phyloP scores from a whole-genome alignment of 768 basidiomycete genomes.

The Kwoniella botswanensis region DNA sequence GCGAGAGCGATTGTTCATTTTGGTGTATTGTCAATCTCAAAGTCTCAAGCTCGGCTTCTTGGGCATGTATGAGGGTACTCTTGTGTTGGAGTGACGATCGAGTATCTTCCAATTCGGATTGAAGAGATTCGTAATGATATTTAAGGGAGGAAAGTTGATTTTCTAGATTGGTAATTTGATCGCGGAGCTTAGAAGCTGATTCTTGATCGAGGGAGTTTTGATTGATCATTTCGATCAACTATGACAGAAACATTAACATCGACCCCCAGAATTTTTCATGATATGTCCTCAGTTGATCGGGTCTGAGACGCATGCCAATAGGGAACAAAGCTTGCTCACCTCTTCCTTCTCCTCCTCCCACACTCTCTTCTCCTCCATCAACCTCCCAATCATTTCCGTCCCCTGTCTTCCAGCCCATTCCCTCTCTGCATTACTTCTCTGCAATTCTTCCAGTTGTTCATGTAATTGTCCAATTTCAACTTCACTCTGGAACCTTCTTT shows the following conservation, averaged over 20 bases:
- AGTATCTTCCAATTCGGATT: slow-evolving; percentile 23
- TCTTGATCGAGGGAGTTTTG: slow-evolving; percentile 11
- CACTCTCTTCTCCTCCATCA: slow-evolving; percentile 21
- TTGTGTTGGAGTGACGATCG: slow-evolving; percentile 9
- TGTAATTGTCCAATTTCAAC: slow-evolving; percentile 28
- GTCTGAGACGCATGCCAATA: background rate
- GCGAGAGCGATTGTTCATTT: slow-evolving; percentile 15
- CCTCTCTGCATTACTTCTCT: slow-evolving; percentile 9
- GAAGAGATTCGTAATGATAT: slow-evolving; percentile 2
- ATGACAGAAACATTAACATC: no score
- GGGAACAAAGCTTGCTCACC: slow-evolving; percentile 15
- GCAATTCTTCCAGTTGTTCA: slow-evolving; percentile 27
- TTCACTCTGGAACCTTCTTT: slow-evolving; percentile 20
- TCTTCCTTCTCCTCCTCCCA: slow-evolving; percentile 27
- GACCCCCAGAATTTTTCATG: background rate
- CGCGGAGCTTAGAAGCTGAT: background rate
- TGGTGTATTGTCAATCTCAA: slow-evolving; percentile 13
- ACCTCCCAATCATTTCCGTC: slow-evolving; percentile 17
- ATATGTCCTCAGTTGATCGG: background rate
- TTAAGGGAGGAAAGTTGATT: slow-evolving; percentile 12
- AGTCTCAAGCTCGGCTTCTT: slow-evolving; percentile 31
- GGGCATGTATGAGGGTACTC: slow-evolving; percentile 14
- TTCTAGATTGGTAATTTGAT: slow-evolving; percentile 2
- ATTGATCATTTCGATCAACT: slow-evolving; percentile 30
- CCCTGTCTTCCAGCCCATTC: slow-evolving; percentile 22